Evolutionary conservation across 306 rosid genomes (phyloP).

Genomic region (Lathyrus sativus): DNA sequence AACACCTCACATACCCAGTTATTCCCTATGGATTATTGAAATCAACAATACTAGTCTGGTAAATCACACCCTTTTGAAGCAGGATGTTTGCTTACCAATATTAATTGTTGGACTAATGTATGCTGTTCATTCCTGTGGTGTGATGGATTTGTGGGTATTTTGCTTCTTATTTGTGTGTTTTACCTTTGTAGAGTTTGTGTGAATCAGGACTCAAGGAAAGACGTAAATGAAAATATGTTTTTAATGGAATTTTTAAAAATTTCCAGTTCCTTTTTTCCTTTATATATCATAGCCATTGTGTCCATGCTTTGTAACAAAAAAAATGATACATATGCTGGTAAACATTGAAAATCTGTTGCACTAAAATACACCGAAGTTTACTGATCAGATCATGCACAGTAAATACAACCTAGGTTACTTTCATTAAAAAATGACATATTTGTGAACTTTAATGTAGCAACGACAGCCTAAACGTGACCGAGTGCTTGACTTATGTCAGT

Average conservation of each 20-base stretch:
- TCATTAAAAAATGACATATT: background rate
- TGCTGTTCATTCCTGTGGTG: background rate
- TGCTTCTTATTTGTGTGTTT: background rate
- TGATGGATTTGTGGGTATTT: background rate
- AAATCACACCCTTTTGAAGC: constrained; percentile 39
- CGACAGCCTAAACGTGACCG: background rate
- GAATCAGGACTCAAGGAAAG: background rate
- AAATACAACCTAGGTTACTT: background rate
- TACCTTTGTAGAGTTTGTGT: background rate
- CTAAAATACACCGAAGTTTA: too few species aligned
- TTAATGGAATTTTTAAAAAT: too few species aligned
- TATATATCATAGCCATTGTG: background rate
- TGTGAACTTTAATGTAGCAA: background rate
- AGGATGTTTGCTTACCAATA: background rate
- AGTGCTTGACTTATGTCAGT: background rate
- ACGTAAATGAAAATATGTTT: background rate
- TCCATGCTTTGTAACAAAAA: background rate
- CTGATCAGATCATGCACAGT: too few species aligned
- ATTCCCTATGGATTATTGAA: constrained; percentile 40
- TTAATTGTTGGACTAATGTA: background rate
- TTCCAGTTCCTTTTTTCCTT: background rate
- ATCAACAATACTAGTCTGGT: constrained; percentile 50
- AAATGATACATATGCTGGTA: too few species aligned
- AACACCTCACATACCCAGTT: constrained; percentile 39
- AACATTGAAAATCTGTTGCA: too few species aligned